Conservation (phyloP, 345 rosid genomes). For the Schrenkiella parvula region DNA sequence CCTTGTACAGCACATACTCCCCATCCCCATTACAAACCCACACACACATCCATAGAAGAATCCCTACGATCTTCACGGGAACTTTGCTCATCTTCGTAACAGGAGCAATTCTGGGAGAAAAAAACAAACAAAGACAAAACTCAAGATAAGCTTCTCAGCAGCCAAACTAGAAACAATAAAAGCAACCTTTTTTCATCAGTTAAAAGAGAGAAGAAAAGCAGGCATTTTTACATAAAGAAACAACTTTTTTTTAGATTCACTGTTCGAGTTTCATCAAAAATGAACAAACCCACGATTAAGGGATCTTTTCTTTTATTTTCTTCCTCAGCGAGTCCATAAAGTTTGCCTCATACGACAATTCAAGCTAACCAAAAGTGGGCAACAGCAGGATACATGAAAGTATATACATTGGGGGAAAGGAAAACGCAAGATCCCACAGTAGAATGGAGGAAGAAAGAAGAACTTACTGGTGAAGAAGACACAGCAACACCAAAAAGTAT, state of each 20-base stretch:
- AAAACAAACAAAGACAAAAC: not conserved
- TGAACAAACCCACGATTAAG: not conserved
- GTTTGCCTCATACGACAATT: not conserved
- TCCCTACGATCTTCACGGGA: constrained; percentile 10
- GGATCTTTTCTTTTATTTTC: not conserved
- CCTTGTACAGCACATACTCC: constrained; percentile 45
- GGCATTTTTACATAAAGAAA: not conserved
- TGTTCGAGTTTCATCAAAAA: not conserved
- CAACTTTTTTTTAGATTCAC: constrained; percentile 15
- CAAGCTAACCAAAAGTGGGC: not conserved
- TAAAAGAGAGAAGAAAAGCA: not conserved
- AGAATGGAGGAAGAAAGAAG: constrained; percentile 1
- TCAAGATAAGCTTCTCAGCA: constrained; percentile 8
- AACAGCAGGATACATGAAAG: not conserved
- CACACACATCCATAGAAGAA: constrained; percentile 31
- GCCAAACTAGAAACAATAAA: constrained; percentile 8
- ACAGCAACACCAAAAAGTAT: not conserved
- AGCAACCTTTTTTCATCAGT: constrained; percentile 10
- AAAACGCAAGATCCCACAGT: constrained; percentile 10
- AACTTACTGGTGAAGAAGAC: constrained; percentile 11
- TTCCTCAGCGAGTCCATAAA: not conserved
- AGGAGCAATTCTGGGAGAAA: constrained; percentile 11
- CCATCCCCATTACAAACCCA: constrained; percentile 35
- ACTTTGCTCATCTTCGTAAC: constrained; percentile 30
- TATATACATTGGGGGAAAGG: not conserved